Conservation (phyloP, 352 stramenopile species). For the Pythium chondricola region DNA sequence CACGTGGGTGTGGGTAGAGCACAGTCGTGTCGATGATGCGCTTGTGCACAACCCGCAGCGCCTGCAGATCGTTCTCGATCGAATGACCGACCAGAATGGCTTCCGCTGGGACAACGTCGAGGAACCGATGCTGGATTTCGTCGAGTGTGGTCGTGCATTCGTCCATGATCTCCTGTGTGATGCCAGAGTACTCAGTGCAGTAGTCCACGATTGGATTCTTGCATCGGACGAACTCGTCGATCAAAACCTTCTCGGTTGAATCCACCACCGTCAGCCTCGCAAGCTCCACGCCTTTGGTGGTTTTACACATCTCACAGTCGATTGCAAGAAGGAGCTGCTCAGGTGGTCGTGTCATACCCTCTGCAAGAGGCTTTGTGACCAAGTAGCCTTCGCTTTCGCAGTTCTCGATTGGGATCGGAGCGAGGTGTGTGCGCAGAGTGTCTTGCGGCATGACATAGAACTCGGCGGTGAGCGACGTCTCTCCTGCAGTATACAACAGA, state of each 20-base stretch:
- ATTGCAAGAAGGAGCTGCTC: slow-evolving; percentile 61
- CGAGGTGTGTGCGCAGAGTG: slow-evolving; percentile 49
- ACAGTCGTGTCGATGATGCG: slow-evolving; percentile 78
- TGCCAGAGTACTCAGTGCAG: slow-evolving; percentile 81
- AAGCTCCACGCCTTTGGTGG: slow-evolving; percentile 82
- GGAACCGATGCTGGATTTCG: slow-evolving; percentile 62
- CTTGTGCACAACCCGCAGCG: slow-evolving; percentile 60
- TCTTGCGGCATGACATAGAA: slow-evolving; percentile 74
- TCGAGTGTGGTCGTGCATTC: slow-evolving; percentile 44
- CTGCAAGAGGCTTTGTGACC: slow-evolving; percentile 27
- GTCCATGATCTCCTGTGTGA: slow-evolving; percentile 79
- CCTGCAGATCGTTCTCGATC: slow-evolving; percentile 81
- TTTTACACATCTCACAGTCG: slow-evolving; percentile 87
- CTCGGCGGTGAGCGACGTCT: slow-evolving; percentile 42
- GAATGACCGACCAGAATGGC: slow-evolving; percentile 86
- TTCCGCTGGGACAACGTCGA: slow-evolving; percentile 49
- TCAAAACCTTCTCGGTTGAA: slow-evolving; percentile 53
- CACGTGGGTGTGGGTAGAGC: slow-evolving; percentile 78
- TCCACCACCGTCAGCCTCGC: slow-evolving; percentile 71
- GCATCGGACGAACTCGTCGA: slow-evolving; percentile 80
- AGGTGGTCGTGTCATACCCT: slow-evolving; percentile 24
- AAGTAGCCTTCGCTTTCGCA: slow-evolving; percentile 32
- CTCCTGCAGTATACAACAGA: slow-evolving; percentile 28
- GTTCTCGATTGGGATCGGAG: slow-evolving; percentile 48
- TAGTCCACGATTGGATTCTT: slow-evolving; percentile 84